Base-by-base conservation (phyloP, 768 basidiomycete genomes). In the Clitopilus passeckerianus region DNA sequence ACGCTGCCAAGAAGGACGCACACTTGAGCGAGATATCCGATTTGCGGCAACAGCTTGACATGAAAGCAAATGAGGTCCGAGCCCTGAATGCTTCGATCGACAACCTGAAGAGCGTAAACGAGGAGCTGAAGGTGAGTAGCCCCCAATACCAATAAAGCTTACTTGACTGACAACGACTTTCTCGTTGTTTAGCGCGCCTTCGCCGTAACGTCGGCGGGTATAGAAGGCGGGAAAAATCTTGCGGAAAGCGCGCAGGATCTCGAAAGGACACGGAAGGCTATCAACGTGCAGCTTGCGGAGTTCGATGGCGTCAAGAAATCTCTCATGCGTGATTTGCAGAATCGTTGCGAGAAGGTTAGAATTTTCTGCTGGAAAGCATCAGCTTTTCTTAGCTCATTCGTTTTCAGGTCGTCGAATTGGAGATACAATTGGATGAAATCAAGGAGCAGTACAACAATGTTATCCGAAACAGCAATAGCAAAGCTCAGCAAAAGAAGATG, bases 401-500 rank as follows among this genome's bases (percentile, higher is more conserved):
- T 57, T 63, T 61, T 52, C 62, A 97, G 95, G 97, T 99, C 43
- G 96, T 99, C 56, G 97, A 98, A 75, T 86, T 99, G 27, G 97
- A 99, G 74, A 98, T 99, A 64, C 95, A 98, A 71, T 79, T 99
- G 34, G 97, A 98, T 68, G 97, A 99, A 71, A 94, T 97, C 73
- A 93, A 92, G 72, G 97, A 99, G 74, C 95, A 98, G 70, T 99
- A 99, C 75, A 96, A 95, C 78, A 96, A 95, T 70, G 93, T 98
- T 60, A 95, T 97, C 67, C 90, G 93, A 63, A 97, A 97, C 72
- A 95, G 94, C 77, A 98, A 98, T 74, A 95, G 90, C 74, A 95
- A 96, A 72, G 93, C 96, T 6, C 97, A 99, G 66, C 93, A 96
- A 77, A 95, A 96, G 85, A 98, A 98, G 84, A 95, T 98, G 91